Base-by-base conservation (phyloP, 805 yeast genomes). In the Tetrapisispora fleetii region DNA sequence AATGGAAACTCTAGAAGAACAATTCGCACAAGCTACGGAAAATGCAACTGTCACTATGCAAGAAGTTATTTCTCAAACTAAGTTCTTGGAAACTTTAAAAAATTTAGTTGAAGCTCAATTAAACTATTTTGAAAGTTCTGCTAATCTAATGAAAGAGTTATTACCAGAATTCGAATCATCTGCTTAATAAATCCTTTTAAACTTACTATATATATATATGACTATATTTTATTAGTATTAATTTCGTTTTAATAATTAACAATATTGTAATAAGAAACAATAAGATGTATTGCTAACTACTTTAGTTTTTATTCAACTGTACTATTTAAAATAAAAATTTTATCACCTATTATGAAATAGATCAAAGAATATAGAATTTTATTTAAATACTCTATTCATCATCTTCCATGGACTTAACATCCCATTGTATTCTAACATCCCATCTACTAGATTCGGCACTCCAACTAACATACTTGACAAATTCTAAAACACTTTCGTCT, bases 381-480 rank as follows among this genome's bases (percentile, higher is more conserved):
- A 36, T 17, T 17, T 13, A 36, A 36, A 36, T 17, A 36, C 4
- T 30, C 32, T 58, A 64, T 4, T 69, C 76, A 0, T 68, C 75
- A 2, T 68, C 73, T 6, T 66, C 80, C 4, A 60, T 30, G 1
- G 49, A 47, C 37, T 72, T 76, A 28, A 86, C 83, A 55, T 79
- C 81, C 93, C 95, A 91, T 58, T 83, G 84, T 48, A 83, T 79
- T 33, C 74, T 73, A 38, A 93, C 71, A 62, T 93, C 99, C 96
- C 96, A 93, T 62, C 99, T 75, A 38, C 93, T 81, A 1, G 97
- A 95, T 51, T 81, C 80, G 6, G 98, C 96, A 52, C 79, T 79
- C 65, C 78, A 79, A 59, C 96, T 85, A 18, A 91, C 91, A 58
- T 93, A 93, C 64, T 93, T 93, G 57, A 93, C 81, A 66, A 93